phyloP scores from a whole-genome alignment of 768 basidiomycete species.

The Galerina sulciceps region DNA sequence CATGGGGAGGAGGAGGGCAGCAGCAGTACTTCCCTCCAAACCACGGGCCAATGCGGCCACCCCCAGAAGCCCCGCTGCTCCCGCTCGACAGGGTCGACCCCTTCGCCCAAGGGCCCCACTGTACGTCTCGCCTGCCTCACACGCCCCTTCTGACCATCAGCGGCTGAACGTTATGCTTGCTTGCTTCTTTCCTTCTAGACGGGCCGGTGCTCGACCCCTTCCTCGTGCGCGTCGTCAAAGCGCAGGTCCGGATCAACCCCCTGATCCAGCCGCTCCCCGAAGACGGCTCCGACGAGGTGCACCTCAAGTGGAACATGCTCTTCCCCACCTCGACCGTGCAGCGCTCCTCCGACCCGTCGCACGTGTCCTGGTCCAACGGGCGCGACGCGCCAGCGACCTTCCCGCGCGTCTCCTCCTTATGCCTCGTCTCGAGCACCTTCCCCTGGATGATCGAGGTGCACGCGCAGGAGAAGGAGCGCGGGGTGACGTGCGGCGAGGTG shows the following conservation, averaged over 20 bases:
- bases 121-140: slow-evolving; percentile 25
- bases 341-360: slow-evolving; percentile 62
- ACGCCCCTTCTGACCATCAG: neutral
- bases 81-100: slow-evolving; percentile 30
- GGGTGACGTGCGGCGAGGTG: slow-evolving; percentile 79
- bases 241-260: slow-evolving; percentile 59
- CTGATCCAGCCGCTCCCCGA: slow-evolving; percentile 50
- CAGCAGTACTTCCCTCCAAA: slow-evolving; percentile 5
- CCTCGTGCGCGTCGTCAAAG: slow-evolving; percentile 51
- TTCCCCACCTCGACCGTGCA: slow-evolving; percentile 64
- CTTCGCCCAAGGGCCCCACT: slow-evolving; percentile 35
- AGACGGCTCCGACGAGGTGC: slow-evolving; percentile 20
- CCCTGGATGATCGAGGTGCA: slow-evolving; percentile 78
- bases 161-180: slow-evolving; percentile 12
- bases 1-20: slow-evolving; percentile 11
- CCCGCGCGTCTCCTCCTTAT: slow-evolving; percentile 59
- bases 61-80: slow-evolving; percentile 22
- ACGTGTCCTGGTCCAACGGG: slow-evolving; percentile 70
- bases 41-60: neutral
- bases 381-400: slow-evolving; percentile 70
- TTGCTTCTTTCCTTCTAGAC: too few species aligned
- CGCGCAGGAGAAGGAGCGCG: slow-evolving; percentile 56
- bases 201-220: slow-evolving; percentile 74
- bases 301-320: slow-evolving; percentile 79
- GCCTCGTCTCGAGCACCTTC: slow-evolving; percentile 57